Conservation (phyloP, 805 yeast species). For the Teunomyces lycoperdinae region DNA sequence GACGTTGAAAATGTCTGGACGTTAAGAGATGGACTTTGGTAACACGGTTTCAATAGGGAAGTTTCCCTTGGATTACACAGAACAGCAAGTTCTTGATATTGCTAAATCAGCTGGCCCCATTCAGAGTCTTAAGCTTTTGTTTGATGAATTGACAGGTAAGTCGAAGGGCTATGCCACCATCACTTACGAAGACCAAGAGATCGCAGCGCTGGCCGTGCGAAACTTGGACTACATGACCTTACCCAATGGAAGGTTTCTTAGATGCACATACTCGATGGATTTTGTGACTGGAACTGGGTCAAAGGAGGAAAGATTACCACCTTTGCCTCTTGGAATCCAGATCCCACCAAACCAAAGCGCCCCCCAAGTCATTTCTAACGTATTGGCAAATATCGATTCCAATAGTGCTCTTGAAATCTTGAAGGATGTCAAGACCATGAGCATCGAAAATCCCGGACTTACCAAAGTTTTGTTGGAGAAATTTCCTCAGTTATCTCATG, state of each 20-base stretch:
- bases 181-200: conserved; percentile 76
- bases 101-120: conserved; percentile 91
- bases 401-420: conserved; percentile 19
- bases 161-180: conserved; percentile 90
- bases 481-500: conserved; percentile 81
- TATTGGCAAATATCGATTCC: conserved; percentile 20
- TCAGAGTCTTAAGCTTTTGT: conserved; percentile 65
- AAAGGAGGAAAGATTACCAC: conserved; percentile 30
- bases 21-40: not conserved
- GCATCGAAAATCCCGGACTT: conserved; percentile 52
- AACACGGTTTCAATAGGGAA: conserved; percentile 68
- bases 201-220: conserved; percentile 88
- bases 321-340: conserved; percentile 41
- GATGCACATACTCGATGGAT: conserved; percentile 63
- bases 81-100: conserved; percentile 85
- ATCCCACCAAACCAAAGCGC: conserved; percentile 39
- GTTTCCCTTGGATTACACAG: conserved; percentile 91
- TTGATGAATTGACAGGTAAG: conserved; percentile 85
- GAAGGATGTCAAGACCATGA: conserved; percentile 59
- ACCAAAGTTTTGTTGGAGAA: conserved; percentile 59
- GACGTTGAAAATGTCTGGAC: too few species aligned
- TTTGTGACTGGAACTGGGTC: conserved; percentile 15
- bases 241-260: conserved; percentile 66
- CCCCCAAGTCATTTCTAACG: conserved; percentile 26
- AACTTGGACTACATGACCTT: conserved; percentile 69